A percentile compares a stretch with the other conserved stretches of the same genome.
Conservation (phyloP, 1,139 yeast species). For the Blastobotrys arbuscula region DNA sequence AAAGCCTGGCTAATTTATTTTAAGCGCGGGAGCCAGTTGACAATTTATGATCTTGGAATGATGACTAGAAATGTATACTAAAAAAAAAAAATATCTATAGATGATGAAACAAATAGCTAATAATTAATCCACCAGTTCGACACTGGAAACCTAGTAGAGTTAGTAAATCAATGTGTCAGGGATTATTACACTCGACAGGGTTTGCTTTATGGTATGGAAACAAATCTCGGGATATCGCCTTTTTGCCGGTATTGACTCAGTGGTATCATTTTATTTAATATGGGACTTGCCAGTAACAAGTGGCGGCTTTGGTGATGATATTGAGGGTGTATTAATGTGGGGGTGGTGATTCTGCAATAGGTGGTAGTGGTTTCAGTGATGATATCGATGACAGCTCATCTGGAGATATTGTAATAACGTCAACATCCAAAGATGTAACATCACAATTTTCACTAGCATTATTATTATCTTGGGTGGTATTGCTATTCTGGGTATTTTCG, state of each 20-base stretch:
- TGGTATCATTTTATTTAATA: too few species aligned
- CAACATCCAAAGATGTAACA: neutral
- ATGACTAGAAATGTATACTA: slow-evolving; percentile 25
- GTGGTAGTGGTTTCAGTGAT: too few species aligned
- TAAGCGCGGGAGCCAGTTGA: slow-evolving; percentile 48
- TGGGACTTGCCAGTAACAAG: too few species aligned
- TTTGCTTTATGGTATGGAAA: neutral
- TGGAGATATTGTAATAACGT: too few species aligned
- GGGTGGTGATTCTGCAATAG: neutral
- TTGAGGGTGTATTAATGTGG: neutral
- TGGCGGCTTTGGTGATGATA: too few species aligned
- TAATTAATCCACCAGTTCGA: neutral
- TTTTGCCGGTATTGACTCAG: too few species aligned
- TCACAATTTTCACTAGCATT: neutral
- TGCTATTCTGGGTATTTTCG: neutral
- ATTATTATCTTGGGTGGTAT: neutral
- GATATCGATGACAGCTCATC: too few species aligned
- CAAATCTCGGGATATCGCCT: too few species aligned
- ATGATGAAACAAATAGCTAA: too few species aligned
- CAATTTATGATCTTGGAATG: slow-evolving; percentile 47
- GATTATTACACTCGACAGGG: too few species aligned
- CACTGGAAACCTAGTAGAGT: neutral
- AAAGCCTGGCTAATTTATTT: slow-evolving; percentile 48
- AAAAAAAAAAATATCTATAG: neutral
- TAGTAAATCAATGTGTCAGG: neutral